These are phyloP conservation scores for Chalara sp. DNA, from an alignment of 2,329 filamentous ascomycete species.

Conservation along the genomic window DNA sequence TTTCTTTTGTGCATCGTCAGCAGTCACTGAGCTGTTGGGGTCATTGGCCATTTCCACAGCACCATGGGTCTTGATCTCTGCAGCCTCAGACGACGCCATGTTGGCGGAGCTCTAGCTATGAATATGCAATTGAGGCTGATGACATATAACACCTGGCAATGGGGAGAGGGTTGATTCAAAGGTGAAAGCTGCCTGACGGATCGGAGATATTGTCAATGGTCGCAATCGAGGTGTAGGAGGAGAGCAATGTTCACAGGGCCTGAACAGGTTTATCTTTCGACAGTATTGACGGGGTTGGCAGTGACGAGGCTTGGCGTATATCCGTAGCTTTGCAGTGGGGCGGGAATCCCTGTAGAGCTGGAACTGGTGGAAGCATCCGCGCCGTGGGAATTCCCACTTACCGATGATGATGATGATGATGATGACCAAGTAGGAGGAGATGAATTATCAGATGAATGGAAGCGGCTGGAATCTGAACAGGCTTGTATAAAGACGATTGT, in stretches of 20 bases:
- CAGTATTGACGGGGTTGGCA: background rate
- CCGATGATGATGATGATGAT: no score
- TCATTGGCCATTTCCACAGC: conserved; percentile 71
- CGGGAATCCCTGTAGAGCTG: background rate
- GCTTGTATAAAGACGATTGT: no score
- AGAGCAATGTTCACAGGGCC: no score
- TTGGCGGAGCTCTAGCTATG: conserved; percentile 4
- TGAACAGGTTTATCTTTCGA: no score
- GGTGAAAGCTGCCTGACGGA: no score
- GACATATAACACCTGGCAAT: background rate
- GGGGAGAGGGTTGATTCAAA: background rate
- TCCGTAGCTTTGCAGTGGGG: no score
- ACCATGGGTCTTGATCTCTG: conserved; percentile 76
- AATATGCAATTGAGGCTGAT: conserved; percentile 3
- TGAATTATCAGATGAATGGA: no score
- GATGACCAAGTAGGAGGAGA: no score
- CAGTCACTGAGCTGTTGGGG: conserved; percentile 58
- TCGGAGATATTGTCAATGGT: no score
- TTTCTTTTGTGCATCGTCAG: conserved; percentile 65
- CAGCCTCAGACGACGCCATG: conserved; percentile 22
- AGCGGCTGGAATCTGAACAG: no score
- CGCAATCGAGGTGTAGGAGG: no score
- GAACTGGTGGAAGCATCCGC: background rate
- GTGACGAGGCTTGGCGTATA: background rate
- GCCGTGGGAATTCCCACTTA: background rate